Conservation (phyloP, 1,284 basidiomycete genomes). For the Ustilago shanxiensis region DNA sequence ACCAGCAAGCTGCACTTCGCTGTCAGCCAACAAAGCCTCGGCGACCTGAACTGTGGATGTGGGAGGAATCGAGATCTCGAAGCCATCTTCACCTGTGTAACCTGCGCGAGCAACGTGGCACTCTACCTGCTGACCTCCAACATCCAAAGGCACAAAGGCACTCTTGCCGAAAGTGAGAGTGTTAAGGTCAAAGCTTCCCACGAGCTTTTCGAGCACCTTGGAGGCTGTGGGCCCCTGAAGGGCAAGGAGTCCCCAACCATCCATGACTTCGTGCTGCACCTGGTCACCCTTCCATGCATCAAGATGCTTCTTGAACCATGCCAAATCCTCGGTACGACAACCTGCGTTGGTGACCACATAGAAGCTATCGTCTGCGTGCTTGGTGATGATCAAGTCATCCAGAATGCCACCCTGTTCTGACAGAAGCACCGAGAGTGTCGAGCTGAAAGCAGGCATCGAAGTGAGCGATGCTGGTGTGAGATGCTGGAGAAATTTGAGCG, state of each 20-base stretch:
- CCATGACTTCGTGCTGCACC: constrained; percentile 84
- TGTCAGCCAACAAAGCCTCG: constrained; percentile 75
- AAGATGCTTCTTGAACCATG: constrained; percentile 81
- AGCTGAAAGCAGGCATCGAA: constrained; percentile 78
- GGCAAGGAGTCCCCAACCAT: constrained; percentile 88
- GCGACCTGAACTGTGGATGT: constrained; percentile 81
- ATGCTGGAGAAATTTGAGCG: constrained; percentile 82
- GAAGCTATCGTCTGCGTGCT: constrained; percentile 74
- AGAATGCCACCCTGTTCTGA: constrained; percentile 93
- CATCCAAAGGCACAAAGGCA: constrained; percentile 71
- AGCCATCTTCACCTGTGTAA: constrained; percentile 98
- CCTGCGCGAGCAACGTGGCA: constrained; percentile 92
- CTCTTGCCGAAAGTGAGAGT: constrained; percentile 67
- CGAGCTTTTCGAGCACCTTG: constrained; percentile 77
- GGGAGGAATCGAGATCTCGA: constrained; percentile 94
- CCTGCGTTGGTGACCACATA: constrained; percentile 98
- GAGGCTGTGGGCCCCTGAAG: constrained; percentile 91
- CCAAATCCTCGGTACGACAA: constrained; percentile 82
- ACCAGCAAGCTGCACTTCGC: constrained; percentile 84
- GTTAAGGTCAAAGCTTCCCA: constrained; percentile 75
- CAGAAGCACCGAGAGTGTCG: constrained; percentile 84
- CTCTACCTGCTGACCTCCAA: constrained; percentile 72
- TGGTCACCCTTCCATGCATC: constrained; percentile 71
- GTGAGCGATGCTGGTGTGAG: constrained; percentile 76
- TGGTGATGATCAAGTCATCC: constrained; percentile 80